Conservation (phyloP, 306 rosid genomes). For the Vicia sativa region DNA sequence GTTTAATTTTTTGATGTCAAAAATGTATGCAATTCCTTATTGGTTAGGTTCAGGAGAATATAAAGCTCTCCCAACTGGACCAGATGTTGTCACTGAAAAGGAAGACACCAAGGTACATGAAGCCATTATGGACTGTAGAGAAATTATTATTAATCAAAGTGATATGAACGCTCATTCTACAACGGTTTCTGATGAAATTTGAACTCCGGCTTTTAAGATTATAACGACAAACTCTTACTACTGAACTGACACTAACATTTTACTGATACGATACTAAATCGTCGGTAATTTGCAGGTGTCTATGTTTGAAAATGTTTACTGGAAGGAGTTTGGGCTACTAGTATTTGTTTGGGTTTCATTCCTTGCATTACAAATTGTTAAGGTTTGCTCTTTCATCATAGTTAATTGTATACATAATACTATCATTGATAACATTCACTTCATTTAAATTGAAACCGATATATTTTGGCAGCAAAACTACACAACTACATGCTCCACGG, state of each 20-base stretch:
- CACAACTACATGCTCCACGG: conserved; percentile 63
- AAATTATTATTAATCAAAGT: neutral
- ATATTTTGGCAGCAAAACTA: conserved; percentile 49
- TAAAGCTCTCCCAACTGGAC: conserved; percentile 76
- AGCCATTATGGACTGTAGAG: conserved; percentile 37
- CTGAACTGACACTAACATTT: neutral
- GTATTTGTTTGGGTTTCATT: conserved; percentile 86
- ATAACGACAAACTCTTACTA: neutral
- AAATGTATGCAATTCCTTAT: conserved; percentile 25
- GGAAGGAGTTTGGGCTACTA: conserved; percentile 94
- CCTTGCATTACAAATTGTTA: conserved; percentile 72
- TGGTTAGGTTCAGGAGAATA: conserved; percentile 68
- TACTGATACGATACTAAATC: conserved; percentile 35
- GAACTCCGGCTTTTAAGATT: neutral
- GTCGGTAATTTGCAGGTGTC: conserved; percentile 55
- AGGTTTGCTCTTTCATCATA: conserved; percentile 55
- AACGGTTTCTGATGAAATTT: neutral
- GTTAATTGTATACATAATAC: conserved; percentile 14
- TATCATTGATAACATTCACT: neutral
- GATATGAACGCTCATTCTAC: neutral
- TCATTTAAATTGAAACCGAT: conserved; percentile 31
- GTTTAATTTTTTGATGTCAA: conserved; percentile 13
- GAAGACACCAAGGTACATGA: conserved; percentile 41
- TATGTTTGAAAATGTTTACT: conserved; percentile 62
- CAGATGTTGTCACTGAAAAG: conserved; percentile 38